Evolutionary conservation across 768 basidiomycete species (phyloP).

Genomic region (Serendipita sp.): DNA sequence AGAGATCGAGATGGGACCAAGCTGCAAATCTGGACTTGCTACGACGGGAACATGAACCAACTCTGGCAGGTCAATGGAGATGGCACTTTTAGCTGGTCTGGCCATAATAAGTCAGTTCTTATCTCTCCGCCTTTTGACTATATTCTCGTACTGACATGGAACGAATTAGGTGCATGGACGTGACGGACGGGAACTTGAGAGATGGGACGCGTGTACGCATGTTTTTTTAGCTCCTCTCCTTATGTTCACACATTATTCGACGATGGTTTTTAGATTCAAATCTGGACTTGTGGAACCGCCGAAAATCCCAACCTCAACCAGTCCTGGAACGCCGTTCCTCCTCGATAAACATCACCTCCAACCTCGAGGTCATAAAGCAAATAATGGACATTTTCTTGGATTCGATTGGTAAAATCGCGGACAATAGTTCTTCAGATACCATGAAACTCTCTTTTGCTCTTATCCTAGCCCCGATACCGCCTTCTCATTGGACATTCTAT

Average conservation of each 20-base stretch:
- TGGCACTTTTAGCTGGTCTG: not conserved
- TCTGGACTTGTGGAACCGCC: not conserved
- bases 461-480: no score
- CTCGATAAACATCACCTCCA: not conserved
- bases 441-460: not conserved
- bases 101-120: not conserved
- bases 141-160: no score
- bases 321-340: not conserved
- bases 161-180: not conserved
- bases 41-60: not conserved
- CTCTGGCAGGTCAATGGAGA: not conserved
- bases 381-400: no score
- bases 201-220: not conserved
- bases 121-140: no score
- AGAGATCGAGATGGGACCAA: not conserved
- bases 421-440: no score
- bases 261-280: conserved; percentile 3
- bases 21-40: not conserved
- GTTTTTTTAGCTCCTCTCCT: no score
- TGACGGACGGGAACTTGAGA: not conserved
- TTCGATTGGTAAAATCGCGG: no score
- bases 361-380: no score
- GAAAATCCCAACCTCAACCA: not conserved
- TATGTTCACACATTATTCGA: not conserved
- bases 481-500: no score